Evolutionary conservation across 352 stramenopile species (phyloP), one percentile per base, ranked within the genome.

Genomic region (Globisporangium middletonii): DNA sequence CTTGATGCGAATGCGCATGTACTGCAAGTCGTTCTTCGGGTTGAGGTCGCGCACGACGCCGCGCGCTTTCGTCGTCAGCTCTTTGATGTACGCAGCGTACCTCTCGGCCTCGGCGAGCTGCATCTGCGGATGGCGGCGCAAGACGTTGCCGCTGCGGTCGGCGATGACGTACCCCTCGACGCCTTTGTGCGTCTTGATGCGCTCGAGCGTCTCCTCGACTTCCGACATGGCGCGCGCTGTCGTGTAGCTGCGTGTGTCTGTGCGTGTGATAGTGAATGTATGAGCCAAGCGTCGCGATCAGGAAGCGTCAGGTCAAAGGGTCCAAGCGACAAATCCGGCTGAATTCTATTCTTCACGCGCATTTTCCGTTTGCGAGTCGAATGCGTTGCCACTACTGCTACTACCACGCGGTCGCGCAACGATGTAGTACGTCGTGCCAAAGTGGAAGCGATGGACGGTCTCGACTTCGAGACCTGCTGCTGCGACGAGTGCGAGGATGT

Each of bases 111-210:
- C 78, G n/a, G 80, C 69, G 57, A 96, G 82, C 37, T 86, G 65
- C 90, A 98, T 98, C 52, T 86, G 80, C 27, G 89, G 83, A 56
- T 96, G 91, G 44, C 89, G 78, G 18, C 94, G 79, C 46, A 98
- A 67, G 37, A 98, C 87, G 30, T 83, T 80, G 53, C 93, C 94
- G 53, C 92, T 80, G 59, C 88, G 79, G 67, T 97, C 91, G 44
- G 88, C 94, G 70, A 98, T 98, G 57, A 98, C 89, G 65, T 98
- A 98, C 28, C 91, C 89, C 63, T 98, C 92, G 6, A 98, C 89
- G 41, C 93, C 94, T 60, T 95, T 88, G 72, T 98, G 92, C 47
- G 91, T 89, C 75, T 97, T 97, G 71, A 98, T 97, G 59, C 93
- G 82, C 71, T 98, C 90, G 18, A 98, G 83, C 33, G 88, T 97